A percentile compares a stretch with the other conserved stretches of the same genome.
phyloP scores from a whole-genome alignment of 2,329 filamentous ascomycete species.

The Sporothrix pseudoabietina region DNA sequence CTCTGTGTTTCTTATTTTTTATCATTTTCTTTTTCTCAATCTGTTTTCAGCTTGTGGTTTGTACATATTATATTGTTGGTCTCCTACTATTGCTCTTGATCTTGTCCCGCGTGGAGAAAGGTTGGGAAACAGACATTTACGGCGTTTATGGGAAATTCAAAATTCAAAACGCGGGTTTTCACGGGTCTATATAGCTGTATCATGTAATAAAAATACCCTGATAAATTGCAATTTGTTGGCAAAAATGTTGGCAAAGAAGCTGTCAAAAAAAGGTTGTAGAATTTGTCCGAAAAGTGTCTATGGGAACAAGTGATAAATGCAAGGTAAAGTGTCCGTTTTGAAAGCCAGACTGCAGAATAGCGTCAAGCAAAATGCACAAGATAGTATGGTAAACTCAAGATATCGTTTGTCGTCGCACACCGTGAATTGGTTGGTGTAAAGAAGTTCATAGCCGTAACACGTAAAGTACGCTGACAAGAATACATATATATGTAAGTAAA shows the following conservation, averaged over 20 bases:
- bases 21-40: not conserved
- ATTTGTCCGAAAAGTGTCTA: not conserved
- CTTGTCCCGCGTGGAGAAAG: not conserved
- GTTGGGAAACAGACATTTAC: not conserved
- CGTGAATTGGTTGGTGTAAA: not conserved
- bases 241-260: no score
- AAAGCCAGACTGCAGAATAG: no score
- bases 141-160: not conserved
- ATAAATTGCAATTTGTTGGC: not conserved
- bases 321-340: not conserved
- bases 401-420: not conserved
- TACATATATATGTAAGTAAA: not conserved
- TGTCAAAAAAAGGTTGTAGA: not conserved
- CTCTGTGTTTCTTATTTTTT: not conserved
- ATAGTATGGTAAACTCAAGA: not conserved
- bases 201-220: conserved; percentile 18
- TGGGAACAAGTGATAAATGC: not conserved
- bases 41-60: not conserved
- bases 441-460: not conserved
- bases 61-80: conserved; percentile 19
- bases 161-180: not conserved
- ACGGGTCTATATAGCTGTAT: not conserved
- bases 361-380: not conserved
- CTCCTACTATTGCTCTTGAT: not conserved
- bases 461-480: conserved; percentile 3